Evolutionary conservation across 805 yeast genomes (phyloP), one percentile per base, ranked within the genome.

Genomic region (Metschnikowia similis): DNA sequence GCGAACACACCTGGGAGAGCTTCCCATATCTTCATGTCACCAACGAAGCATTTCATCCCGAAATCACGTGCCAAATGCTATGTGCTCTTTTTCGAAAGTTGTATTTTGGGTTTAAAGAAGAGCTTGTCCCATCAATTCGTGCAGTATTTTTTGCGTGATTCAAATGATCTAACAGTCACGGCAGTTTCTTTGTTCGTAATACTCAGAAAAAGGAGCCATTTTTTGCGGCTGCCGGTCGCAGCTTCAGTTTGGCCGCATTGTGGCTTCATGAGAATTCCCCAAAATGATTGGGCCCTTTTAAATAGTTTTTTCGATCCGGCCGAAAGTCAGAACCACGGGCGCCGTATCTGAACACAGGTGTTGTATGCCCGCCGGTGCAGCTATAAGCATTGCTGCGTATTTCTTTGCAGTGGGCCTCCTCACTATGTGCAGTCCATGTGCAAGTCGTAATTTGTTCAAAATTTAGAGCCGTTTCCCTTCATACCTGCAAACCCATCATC

Each of bases 341-440:
- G n/a, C 38, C 4, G 11, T 8, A 7, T 26, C 11, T 27, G 16
- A 36, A 28, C 14, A 28, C 28, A 9, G 9, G 26, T 17, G 11
- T 32, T 37, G 34, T 37, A 37, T 41, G 37, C 26, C 39, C 14
- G 14, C 28, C 29, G 21, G 21, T n/a, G 30, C 37, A 31, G 36
- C 14, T 32, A 41, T 41, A 41, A 41, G 45, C 45, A 41, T 11
- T 41, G 37, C 45, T 41, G 45, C 45, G 37, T 41, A 37, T 32
- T 41, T 32, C 37, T 41, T 37, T 32, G 45, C 45, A 41, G 45
- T 13, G 37, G 42, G 7, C 27, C 16, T 28, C 14, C 29, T n/a
- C 14, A 27, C 34, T 39, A 14, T 10, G 14, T 31, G 45, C 37
- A 31, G 45, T 34, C n/a, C 35, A 31, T 6, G 45, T 41, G 45